These are phyloP conservation scores for Fusarium secorum DNA, from an alignment of 2,329 filamentous ascomycete genomes.

Conservation along the genomic window DNA sequence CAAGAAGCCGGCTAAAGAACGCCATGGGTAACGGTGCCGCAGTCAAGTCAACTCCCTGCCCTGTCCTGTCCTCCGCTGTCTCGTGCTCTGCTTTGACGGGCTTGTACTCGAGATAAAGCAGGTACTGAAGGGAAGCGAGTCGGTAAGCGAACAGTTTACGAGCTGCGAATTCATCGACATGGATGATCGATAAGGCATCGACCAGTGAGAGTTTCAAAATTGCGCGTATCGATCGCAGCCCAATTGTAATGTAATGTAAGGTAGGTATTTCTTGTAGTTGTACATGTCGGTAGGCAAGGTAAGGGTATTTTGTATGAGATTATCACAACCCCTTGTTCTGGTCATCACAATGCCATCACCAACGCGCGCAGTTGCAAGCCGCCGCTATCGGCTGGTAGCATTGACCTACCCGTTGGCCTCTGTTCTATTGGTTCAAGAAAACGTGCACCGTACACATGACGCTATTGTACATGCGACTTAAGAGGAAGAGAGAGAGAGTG, in stretches of 20 bases:
- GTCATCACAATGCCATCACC: slow-evolving; percentile 28
- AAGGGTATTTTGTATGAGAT: neutral
- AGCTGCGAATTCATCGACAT: neutral
- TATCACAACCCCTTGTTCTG: slow-evolving; percentile 2
- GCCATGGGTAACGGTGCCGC: slow-evolving; percentile 31
- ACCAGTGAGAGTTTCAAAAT: slow-evolving; percentile 16
- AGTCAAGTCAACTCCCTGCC: neutral
- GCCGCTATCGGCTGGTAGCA: slow-evolving; percentile 31
- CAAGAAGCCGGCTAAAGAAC: slow-evolving; percentile 27
- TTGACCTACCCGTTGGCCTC: slow-evolving; percentile 23
- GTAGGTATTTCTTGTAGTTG: neutral
- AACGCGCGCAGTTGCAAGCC: slow-evolving; percentile 27
- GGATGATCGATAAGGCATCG: slow-evolving; percentile 26
- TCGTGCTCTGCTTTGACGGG: slow-evolving; percentile 6
- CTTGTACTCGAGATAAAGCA: neutral
- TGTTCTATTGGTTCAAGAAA: slow-evolving; percentile 28
- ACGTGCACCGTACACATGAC: slow-evolving; percentile 35
- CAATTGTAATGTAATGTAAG: slow-evolving; percentile 5
- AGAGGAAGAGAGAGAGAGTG: neutral
- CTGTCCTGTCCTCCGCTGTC: slow-evolving; percentile 9
- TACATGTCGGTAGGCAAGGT: neutral
- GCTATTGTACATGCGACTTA: slow-evolving; percentile 37
- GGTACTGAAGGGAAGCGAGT: slow-evolving; percentile 1
- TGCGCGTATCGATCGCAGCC: slow-evolving; percentile 18
- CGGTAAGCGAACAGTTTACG: slow-evolving; percentile 13